Evolutionary conservation across 1,284 basidiomycete genomes (phyloP).

Genomic region (Puccinia horiana): DNA sequence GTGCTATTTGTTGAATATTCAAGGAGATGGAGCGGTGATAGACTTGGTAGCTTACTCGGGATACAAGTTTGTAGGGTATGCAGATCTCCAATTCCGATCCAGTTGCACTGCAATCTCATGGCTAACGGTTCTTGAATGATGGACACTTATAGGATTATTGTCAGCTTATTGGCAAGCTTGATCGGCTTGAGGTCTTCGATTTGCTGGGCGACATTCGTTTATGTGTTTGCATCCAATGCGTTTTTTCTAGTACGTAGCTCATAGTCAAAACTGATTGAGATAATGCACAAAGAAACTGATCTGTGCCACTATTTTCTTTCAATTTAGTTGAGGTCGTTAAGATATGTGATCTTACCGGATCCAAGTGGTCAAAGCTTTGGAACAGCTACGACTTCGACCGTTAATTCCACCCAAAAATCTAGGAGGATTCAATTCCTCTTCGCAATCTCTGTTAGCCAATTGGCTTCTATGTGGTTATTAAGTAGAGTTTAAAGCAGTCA

Average conservation of each 20-base stretch:
- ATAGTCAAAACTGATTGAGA: not conserved
- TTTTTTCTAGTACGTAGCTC: slow-evolving; percentile 80
- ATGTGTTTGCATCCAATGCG: slow-evolving; percentile 82
- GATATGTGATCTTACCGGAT: slow-evolving; percentile 82
- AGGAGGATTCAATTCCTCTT: slow-evolving; percentile 84
- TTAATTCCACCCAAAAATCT: slow-evolving; percentile 76
- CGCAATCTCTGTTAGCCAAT: slow-evolving; percentile 69
- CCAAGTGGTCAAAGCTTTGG: slow-evolving; percentile 60
- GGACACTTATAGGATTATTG: slow-evolving; percentile 67
- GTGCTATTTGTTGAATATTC: slow-evolving; percentile 84
- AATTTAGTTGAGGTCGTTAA: slow-evolving; percentile 78
- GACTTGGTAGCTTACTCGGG: slow-evolving; percentile 75
- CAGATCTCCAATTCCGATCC: not conserved
- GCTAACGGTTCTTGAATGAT: not conserved
- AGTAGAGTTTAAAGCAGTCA: slow-evolving; percentile 28
- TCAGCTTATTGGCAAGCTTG: slow-evolving; percentile 68
- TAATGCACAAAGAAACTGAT: not conserved
- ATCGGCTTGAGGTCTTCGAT: slow-evolving; percentile 67
- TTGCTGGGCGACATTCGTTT: slow-evolving; percentile 74
- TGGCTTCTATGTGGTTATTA: slow-evolving; percentile 71
- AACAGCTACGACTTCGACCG: slow-evolving; percentile 65
- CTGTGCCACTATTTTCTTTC: not conserved
- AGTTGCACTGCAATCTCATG: not conserved
- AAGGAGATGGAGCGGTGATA: slow-evolving; percentile 69
- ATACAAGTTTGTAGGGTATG: slow-evolving; percentile 94